Base-by-base conservation (phyloP, 305 asterid genomes). In the Euphrasia arctica region DNA sequence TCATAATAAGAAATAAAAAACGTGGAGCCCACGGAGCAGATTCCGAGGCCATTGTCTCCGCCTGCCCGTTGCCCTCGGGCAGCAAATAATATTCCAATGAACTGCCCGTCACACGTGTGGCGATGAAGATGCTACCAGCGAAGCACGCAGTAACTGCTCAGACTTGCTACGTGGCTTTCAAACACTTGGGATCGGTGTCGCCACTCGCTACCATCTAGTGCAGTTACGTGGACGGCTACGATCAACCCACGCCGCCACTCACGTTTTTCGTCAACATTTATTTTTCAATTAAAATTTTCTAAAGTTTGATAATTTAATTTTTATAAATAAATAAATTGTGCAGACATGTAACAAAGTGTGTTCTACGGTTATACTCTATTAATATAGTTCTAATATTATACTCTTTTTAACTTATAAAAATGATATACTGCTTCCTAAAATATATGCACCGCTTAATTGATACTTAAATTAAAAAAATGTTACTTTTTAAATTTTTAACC, bases 31-130 rank as follows among this genome's bases (percentile, higher is more conserved):
- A 67, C 60, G 0, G 6, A 13, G 29, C 57, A 57, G 63, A 50
- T 72, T 70, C 73, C 80, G 60, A 79, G 58, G 83, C 74, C 70
- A 66, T 12, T 81, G 91, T 80, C 81, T 36, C 77, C 78, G 60
- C 3, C 64, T 78, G 72, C 74, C 87, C 80, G 63, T 34, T 62
- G 67, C 73, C 80, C 64, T 62, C 77, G 85, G 86, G 78, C 73
- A 75, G 64, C 58, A 9, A 54, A 31, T 45, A 54, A 54, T 64
- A 72, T 79, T 74, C 72, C 59, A 54, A 57, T 22, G 2, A 8
- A 49, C 11, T 58, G 70, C 55, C 51, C 65, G 62, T 31, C 61
- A 77, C 86, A 82, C 87, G 84, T 82, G 83, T 18, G 66, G 47
- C 77, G 62, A 65, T 60, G 2, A 47, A 52, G 65, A 66, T 52